phyloP scores from a whole-genome alignment of 108 stramenopile genomes.

The Epithemia pelagica region DNA sequence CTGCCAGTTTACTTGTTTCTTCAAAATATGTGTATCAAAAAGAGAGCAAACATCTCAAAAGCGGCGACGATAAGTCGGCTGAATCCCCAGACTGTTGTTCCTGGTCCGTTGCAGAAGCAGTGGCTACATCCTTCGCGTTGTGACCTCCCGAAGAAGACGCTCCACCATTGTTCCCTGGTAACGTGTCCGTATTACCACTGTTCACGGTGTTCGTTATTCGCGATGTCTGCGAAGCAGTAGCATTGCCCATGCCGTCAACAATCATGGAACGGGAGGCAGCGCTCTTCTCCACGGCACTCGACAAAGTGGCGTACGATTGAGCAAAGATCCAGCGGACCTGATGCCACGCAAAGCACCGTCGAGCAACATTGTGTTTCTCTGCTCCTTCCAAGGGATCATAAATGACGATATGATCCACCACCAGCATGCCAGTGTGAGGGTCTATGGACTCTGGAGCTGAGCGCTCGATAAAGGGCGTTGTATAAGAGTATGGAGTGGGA shows the following conservation, averaged over 20 bases:
- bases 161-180: not conserved
- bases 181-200: not conserved
- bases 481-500: constrained; percentile 20
- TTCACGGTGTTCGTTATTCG: not conserved
- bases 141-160: not conserved
- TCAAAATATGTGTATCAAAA: too few relatives aligned
- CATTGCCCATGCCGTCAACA: not conserved
- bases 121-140: not conserved
- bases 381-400: constrained; percentile 83
- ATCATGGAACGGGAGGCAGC: constrained; percentile 7
- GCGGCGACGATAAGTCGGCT: constrained; percentile 1
- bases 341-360: constrained; percentile 79
- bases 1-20: too few relatives aligned
- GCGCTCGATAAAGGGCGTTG: constrained; percentile 56
- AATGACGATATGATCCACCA: constrained; percentile 80
- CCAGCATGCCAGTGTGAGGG: constrained; percentile 75
- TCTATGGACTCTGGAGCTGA: constrained; percentile 60
- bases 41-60: constrained; percentile 6
- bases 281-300: constrained; percentile 62
- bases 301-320: constrained; percentile 77
- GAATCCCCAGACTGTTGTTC: not conserved
- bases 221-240: not conserved
- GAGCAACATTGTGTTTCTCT: constrained; percentile 68
- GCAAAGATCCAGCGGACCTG: constrained; percentile 79
- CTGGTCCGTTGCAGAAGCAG: not conserved